phyloP scores from a whole-genome alignment of 176 grass and related monocot species.

The Urochloa ruziziensis region DNA sequence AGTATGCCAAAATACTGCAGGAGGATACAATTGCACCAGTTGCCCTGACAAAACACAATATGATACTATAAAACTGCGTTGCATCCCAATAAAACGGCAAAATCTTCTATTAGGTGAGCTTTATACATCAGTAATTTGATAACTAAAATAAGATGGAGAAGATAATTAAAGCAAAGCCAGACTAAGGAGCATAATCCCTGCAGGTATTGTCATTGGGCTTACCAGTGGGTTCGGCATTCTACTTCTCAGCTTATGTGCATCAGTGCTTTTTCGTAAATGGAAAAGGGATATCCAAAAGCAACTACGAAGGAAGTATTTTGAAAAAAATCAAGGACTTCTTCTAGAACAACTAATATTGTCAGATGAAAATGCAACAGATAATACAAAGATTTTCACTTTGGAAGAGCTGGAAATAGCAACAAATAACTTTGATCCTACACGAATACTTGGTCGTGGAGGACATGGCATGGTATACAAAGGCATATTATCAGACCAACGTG shows the following conservation, averaged over 20 bases:
- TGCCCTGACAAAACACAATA: background rate
- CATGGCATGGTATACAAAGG: slow-evolving; percentile 26
- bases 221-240: background rate
- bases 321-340: slow-evolving; percentile 24
- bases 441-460: slow-evolving; percentile 4
- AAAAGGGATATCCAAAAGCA: slow-evolving; percentile 9
- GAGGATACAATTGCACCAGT: background rate
- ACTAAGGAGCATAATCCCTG: background rate
- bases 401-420: slow-evolving; percentile 22
- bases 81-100: background rate
- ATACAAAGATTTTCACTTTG: slow-evolving; percentile 12
- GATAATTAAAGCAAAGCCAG: too few relatives aligned
- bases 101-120: slow-evolving; percentile 8
- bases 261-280: background rate
- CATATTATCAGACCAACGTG: slow-evolving; percentile 12
- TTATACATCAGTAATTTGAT: too few relatives aligned
- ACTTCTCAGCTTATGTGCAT: background rate
- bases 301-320: slow-evolving; percentile 11
- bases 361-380: background rate
- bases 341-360: slow-evolving; percentile 33
- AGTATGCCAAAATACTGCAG: background rate
- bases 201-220: slow-evolving; percentile 20
- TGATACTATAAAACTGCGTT: background rate
- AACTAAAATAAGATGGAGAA: too few relatives aligned
- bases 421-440: background rate